These are phyloP conservation scores for Aspergillus sclerotiicarbonarius DNA, from an alignment of 495 filamentous ascomycete genomes.

Conservation along the genomic window DNA sequence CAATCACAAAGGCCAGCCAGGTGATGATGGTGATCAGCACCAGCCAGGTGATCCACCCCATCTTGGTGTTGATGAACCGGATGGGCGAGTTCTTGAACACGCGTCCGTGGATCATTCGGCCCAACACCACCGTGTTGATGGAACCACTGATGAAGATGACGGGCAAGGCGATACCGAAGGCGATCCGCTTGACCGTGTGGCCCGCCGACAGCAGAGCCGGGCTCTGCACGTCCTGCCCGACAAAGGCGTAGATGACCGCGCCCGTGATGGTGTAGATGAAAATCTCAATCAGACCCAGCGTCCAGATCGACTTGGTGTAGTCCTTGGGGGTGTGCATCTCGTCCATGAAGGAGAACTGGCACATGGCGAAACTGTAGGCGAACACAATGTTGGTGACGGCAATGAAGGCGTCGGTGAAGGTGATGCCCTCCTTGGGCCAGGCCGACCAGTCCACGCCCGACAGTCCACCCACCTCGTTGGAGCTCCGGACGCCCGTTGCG, in stretches of 20 bases:
- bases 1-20: constrained; percentile 61
- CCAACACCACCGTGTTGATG: constrained; percentile 59
- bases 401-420: constrained; percentile 46
- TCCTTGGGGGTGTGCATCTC: constrained; percentile 69
- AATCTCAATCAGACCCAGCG: constrained; percentile 58
- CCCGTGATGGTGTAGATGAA: constrained; percentile 66
- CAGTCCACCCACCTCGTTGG: constrained; percentile 31
- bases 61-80: constrained; percentile 57
- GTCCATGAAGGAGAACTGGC: constrained; percentile 69
- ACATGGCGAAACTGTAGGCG: constrained; percentile 61
- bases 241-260: constrained; percentile 65
- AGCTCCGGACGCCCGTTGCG: constrained; percentile 50
- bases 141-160: constrained; percentile 67
- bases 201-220: constrained; percentile 66
- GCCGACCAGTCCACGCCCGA: constrained; percentile 34
- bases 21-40: constrained; percentile 51
- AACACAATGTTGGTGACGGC: constrained; percentile 72
- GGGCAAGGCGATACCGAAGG: constrained; percentile 70
- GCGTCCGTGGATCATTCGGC: constrained; percentile 59
- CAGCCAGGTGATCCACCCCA: constrained; percentile 58
- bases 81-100: constrained; percentile 53
- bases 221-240: constrained; percentile 60
- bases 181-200: constrained; percentile 57
- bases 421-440: constrained; percentile 35
- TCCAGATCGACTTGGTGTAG: constrained; percentile 59